These are phyloP conservation scores for Tricholoma saponaceum DNA, from an alignment of 768 basidiomycete genomes.

Conservation along the genomic window DNA sequence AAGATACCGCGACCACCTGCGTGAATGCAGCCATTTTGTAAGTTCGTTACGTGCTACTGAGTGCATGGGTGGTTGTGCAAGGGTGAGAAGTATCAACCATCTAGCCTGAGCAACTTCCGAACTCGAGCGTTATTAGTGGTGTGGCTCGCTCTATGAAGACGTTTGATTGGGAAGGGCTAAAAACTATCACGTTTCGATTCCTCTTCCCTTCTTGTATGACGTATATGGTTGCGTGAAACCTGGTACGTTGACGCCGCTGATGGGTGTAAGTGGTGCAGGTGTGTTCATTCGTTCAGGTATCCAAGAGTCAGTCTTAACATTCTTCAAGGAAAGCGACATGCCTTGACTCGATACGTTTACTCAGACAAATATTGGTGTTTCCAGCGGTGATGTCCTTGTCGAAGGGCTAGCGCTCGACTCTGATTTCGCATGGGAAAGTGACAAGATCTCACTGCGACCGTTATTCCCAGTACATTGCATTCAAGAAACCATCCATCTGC, in stretches of 20 bases:
- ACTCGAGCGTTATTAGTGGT: background rate
- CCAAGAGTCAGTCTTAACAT: background rate
- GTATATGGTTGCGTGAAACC: slow-evolving; percentile 81
- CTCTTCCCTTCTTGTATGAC: slow-evolving; percentile 62
- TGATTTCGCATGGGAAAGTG: slow-evolving; percentile 49
- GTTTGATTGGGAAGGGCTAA: slow-evolving; percentile 81
- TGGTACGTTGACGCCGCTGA: slow-evolving; percentile 80
- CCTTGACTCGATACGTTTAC: slow-evolving; percentile 74
- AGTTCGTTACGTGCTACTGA: no score
- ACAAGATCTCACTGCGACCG: no score
- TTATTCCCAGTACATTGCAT: no score
- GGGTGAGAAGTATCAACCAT: slow-evolving; percentile 7
- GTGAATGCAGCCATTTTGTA: no score
- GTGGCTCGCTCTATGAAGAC: slow-evolving; percentile 29
- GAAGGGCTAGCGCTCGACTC: slow-evolving; percentile 58
- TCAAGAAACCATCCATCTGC: no score
- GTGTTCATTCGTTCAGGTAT: slow-evolving; percentile 17
- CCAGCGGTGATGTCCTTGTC: slow-evolving; percentile 61
- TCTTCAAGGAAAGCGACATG: slow-evolving; percentile 67
- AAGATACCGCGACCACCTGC: no score
- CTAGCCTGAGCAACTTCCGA: background rate
- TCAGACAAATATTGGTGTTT: slow-evolving; percentile 67
- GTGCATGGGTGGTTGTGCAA: background rate
- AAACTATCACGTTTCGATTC: slow-evolving; percentile 68
- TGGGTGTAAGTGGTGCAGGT: slow-evolving; percentile 83